Base-by-base conservation (phyloP, 208 protist genomes). In the Crithidia brevicula region DNA sequence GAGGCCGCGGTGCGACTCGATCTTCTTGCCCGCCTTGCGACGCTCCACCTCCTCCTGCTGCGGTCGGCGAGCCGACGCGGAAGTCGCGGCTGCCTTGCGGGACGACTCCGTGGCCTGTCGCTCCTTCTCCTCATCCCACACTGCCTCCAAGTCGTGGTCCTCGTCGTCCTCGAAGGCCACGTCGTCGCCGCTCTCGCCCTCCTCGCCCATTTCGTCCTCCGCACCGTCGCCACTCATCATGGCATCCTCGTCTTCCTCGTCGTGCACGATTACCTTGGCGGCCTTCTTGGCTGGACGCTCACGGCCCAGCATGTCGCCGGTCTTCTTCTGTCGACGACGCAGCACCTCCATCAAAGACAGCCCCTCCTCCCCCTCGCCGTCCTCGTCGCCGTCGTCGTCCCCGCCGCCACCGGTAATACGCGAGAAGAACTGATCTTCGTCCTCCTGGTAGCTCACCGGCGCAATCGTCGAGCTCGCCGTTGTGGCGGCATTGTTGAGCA, bases 361-460 rank as follows among this genome's bases (percentile, higher is more conserved):
- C 28, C 86, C 87, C 53, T 78, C 71, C 53, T 83, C 78, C 7
- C 77, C 82, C 9, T 79, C 77, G 9, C 62, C 67, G 8, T 67
- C 72, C 11, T 64, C 46, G 40, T 70, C 60, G 40, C 65, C 82
- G 28, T 70, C 69, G 31, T 79, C 71, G 34, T 66, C 74, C 22
- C 42, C 36, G 42, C 20, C 52, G 47, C 57, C 74, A 36, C 62
- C 81, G n/a, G 82, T 57, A n/a, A 97, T 60, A 61, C 86, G 87
- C n/a, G 83, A 69, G 64, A 97, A 95, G 79, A 92, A 97, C 77
- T 97, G 92, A 53, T 97, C 92, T 53, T 93, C 92, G 60, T 95
- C 89, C 80, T 97, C 89, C 33, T 85, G 83, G 76, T 96, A 96
- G 43, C 80, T 81, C 20, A 93, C 70, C 10, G 89, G 86, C 15